Percentiles rank a stretch among this genome's conserved stretches.
phyloP scores from a whole-genome alignment of 108 stramenopile species.

The Nannochloropsis oceanica region DNA sequence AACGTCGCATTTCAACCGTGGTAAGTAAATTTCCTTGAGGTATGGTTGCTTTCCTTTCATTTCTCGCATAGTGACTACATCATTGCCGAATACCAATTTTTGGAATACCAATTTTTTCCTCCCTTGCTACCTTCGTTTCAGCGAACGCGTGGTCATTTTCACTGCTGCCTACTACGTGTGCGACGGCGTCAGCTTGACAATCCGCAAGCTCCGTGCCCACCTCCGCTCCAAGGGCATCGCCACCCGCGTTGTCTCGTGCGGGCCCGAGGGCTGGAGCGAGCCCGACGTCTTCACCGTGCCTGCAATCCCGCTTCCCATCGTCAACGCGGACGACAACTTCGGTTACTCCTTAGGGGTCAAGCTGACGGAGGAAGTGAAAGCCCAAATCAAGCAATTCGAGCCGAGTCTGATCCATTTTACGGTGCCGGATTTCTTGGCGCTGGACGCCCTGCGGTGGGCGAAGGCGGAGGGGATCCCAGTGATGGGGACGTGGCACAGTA shows the following conservation, averaged over 20 bases:
- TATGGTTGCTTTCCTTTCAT: no score
- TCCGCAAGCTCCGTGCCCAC: conserved; percentile 3
- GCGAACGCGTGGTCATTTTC: neutral
- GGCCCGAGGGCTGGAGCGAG: neutral
- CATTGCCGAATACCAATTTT: no score
- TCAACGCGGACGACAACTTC: neutral
- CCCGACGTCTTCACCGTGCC: conserved; percentile 6
- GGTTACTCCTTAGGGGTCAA: conserved; percentile 10
- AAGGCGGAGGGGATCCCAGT: neutral
- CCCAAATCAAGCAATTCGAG: neutral
- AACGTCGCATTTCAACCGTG: no score
- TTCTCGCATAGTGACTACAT: no score
- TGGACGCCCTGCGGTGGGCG: conserved; percentile 7
- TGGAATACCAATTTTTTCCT: no score
- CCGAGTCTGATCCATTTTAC: conserved; percentile 14
- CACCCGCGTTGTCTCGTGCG: neutral
- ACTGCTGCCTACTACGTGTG: conserved; percentile 13
- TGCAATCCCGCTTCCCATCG: conserved; percentile 3
- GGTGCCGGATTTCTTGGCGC: conserved; percentile 9
- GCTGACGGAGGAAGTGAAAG: neutral
- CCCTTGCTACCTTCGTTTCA: no score
- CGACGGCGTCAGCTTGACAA: conserved; percentile 14
- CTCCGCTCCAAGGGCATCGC: neutral
- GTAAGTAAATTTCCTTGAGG: no score
- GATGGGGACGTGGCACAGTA: conserved; percentile 47